Percentiles rank a stretch among this genome's conserved stretches.
Conservation (phyloP, 1,284 basidiomycete species). For the Chiua sp. region DNA sequence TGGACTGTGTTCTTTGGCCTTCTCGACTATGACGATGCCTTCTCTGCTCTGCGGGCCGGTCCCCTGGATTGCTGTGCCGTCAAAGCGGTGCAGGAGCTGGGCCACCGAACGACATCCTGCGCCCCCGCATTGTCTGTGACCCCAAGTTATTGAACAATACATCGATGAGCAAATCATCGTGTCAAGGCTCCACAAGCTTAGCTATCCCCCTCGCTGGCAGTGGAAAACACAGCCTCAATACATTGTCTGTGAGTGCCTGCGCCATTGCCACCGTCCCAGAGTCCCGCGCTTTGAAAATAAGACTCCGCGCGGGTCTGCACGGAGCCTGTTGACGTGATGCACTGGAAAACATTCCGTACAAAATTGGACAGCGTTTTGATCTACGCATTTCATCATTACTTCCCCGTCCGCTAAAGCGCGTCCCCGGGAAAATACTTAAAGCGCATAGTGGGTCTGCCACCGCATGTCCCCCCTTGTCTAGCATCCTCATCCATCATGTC, state of each 20-base stretch:
- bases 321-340: constrained; percentile 27
- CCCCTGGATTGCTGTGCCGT: constrained; percentile 24
- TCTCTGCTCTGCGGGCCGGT: background rate
- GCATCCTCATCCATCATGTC: constrained; percentile 22
- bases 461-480: constrained; percentile 6
- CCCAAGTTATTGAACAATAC: background rate
- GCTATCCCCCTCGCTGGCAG: constrained; percentile 15
- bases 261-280: constrained; percentile 5
- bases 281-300: constrained; percentile 4
- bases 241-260: constrained; percentile 11
- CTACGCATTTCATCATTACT: constrained; percentile 27
- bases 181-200: background rate
- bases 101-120: constrained; percentile 20
- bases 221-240: constrained; percentile 28
- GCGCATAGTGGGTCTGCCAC: constrained; percentile 1
- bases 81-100: constrained; percentile 27
- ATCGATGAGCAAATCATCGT: constrained; percentile 2
- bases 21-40: constrained; percentile 1
- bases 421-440: constrained; percentile 23
- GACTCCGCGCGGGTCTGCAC: constrained; percentile 10
- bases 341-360: constrained; percentile 34
- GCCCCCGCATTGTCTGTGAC: constrained; percentile 9
- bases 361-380: constrained; percentile 26
- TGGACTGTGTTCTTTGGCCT: background rate
- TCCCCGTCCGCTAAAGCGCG: constrained; percentile 27